Conservation (phyloP, 805 yeast species). For the Teunomyces stri region DNA sequence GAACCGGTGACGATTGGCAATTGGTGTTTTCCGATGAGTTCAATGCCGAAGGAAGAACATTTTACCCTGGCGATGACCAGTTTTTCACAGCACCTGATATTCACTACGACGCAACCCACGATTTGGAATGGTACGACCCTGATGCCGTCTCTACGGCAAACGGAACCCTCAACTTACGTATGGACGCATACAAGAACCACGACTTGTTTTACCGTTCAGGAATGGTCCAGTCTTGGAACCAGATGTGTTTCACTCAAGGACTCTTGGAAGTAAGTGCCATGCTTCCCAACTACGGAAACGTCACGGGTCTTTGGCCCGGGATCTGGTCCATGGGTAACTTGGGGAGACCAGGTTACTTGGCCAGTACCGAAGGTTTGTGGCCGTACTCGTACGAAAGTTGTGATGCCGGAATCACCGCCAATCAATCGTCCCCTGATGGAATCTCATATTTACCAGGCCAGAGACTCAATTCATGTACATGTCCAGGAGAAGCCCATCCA, state of each 20-base stretch:
- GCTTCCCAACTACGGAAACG: slow-evolving; percentile 75
- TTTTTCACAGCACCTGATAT: slow-evolving; percentile 41
- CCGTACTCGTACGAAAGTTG: slow-evolving; percentile 85
- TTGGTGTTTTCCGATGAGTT: slow-evolving; percentile 43
- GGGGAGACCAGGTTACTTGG: slow-evolving; percentile 87
- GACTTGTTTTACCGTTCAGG: slow-evolving; percentile 81
- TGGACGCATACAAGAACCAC: slow-evolving; percentile 54
- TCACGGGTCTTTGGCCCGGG: slow-evolving; percentile 95
- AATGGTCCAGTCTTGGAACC: slow-evolving; percentile 91
- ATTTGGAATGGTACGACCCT: slow-evolving; percentile 46
- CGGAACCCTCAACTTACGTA: slow-evolving; percentile 33
- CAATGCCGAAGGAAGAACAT: slow-evolving; percentile 43
- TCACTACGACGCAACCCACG: slow-evolving; percentile 42
- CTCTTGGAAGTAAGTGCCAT: slow-evolving; percentile 69
- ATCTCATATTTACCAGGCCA: slow-evolving; percentile 86
- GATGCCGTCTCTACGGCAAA: slow-evolving; percentile 41
- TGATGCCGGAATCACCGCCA: slow-evolving; percentile 93
- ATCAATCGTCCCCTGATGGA: slow-evolving; percentile 89
- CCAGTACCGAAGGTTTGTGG: slow-evolving; percentile 92
- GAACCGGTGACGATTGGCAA: slow-evolving; percentile 31
- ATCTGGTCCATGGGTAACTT: slow-evolving; percentile 92
- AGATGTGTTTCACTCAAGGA: slow-evolving; percentile 86
- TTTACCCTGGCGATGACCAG: slow-evolving; percentile 45
- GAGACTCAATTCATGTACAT: slow-evolving; percentile 70
- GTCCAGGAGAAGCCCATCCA: slow-evolving; percentile 84